Percentiles rank a stretch among this genome's conserved stretches.
Conservation (phyloP, 2,329 filamentous ascomycete genomes). For the Onygenales sp. region DNA sequence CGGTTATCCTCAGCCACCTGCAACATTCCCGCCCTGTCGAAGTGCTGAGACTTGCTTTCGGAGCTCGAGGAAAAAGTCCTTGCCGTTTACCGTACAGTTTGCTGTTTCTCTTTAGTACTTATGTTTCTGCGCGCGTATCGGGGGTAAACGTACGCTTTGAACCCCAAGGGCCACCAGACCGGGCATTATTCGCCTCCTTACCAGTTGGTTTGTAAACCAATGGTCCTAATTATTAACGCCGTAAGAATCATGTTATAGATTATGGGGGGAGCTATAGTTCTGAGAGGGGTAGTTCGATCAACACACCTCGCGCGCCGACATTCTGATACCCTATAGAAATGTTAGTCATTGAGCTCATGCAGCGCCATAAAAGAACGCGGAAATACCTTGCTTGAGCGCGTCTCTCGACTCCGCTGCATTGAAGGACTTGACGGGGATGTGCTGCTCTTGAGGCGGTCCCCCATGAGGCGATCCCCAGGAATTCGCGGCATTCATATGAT, state of each 20-base stretch:
- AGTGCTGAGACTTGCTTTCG: slow-evolving; percentile 37
- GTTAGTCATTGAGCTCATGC: background rate
- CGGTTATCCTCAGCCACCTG: slow-evolving; percentile 21
- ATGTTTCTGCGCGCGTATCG: slow-evolving; percentile 2
- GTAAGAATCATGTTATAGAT: slow-evolving; percentile 3
- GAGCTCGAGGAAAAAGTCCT: slow-evolving; percentile 41
- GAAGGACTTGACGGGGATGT: slow-evolving; percentile 34
- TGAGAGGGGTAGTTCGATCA: background rate
- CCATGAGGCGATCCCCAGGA: slow-evolving; percentile 17
- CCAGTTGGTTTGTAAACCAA: slow-evolving; percentile 29
- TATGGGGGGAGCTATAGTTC: background rate
- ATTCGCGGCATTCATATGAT: slow-evolving; percentile 15
- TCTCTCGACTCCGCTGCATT: slow-evolving; percentile 34
- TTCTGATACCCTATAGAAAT: slow-evolving; percentile 11
- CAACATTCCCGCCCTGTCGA: slow-evolving; percentile 25
- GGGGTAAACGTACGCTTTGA: slow-evolving; percentile 29
- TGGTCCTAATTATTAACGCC: background rate
- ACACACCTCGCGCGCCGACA: slow-evolving; percentile 23
- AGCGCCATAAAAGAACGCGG: background rate
- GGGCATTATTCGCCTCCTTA: slow-evolving; percentile 26
- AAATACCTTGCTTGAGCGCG: slow-evolving; percentile 30
- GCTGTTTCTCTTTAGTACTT: slow-evolving; percentile 21
- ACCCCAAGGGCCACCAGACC: slow-evolving; percentile 33
- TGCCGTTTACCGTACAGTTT: slow-evolving; percentile 39
- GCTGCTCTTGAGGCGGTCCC: slow-evolving; percentile 25